Conservation (phyloP, 1,284 basidiomycete species). For the Tilletia setariae region DNA sequence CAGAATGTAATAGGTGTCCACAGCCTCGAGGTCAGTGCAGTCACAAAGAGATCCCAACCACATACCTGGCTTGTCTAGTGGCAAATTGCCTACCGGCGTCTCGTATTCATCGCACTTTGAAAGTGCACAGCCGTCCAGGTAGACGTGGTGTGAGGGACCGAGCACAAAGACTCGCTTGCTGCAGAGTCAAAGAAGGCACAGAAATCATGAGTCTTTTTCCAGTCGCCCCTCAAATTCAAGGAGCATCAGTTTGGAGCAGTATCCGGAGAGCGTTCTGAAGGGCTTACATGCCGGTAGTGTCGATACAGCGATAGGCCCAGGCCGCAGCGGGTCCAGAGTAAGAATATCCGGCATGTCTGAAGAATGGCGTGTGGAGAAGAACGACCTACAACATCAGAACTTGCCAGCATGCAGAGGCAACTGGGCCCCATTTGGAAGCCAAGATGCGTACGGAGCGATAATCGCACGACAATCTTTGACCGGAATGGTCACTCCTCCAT, state of each 20-base stretch:
- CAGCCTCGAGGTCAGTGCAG: neutral
- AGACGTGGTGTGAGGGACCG: conserved; percentile 91
- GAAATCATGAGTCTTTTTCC: too few species aligned
- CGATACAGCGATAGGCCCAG: conserved; percentile 89
- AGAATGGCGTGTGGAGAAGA: too few species aligned
- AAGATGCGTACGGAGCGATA: conserved; percentile 77
- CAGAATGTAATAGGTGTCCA: neutral
- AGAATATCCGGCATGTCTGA: conserved; percentile 88
- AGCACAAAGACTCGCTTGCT: conserved; percentile 90
- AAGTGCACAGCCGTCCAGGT: conserved; percentile 81
- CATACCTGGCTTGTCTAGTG: conserved; percentile 74
- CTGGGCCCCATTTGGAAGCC: neutral
- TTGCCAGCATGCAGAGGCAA: neutral
- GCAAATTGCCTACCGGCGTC: conserved; percentile 81
- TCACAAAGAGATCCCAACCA: neutral
- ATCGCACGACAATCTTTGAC: conserved; percentile 78
- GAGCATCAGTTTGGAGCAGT: too few species aligned
- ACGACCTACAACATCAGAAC: conserved; percentile 24
- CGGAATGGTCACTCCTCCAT: conserved; percentile 62
- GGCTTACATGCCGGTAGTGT: conserved; percentile 72
- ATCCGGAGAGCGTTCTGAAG: too few species aligned
- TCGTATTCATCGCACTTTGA: conserved; percentile 71
- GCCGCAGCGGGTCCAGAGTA: conserved; percentile 93
- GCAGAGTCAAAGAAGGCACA: conserved; percentile 1
- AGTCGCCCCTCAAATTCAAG: too few species aligned